phyloP scores from a whole-genome alignment of 495 filamentous ascomycete genomes.

The Immersiella caudata region DNA sequence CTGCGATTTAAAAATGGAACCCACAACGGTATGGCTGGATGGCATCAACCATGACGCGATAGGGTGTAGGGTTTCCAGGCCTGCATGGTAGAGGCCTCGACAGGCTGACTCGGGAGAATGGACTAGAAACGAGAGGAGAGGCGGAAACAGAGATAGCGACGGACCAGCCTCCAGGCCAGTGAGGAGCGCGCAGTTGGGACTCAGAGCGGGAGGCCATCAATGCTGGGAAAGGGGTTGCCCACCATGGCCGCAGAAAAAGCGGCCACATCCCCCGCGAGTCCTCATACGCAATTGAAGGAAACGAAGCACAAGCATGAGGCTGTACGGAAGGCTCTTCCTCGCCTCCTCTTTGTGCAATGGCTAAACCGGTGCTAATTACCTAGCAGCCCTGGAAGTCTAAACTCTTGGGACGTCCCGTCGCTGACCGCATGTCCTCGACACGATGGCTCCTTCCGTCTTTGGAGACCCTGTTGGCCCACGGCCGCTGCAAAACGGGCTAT shows the following conservation, averaged over 20 bases:
- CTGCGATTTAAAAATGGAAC: background rate
- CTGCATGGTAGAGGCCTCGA: background rate
- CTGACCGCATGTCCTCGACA: background rate
- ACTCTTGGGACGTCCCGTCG: background rate
- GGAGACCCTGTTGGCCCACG: background rate
- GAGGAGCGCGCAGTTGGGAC: background rate
- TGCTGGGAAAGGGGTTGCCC: background rate
- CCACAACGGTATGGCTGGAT: background rate
- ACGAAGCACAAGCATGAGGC: background rate
- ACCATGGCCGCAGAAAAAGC: conserved; percentile 10
- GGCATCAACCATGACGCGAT: conserved; percentile 1
- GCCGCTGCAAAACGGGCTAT: background rate
- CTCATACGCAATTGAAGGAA: background rate
- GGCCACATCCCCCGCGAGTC: background rate
- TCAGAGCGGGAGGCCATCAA: background rate
- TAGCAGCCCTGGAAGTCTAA: background rate
- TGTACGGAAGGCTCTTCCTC: background rate
- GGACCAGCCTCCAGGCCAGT: background rate
- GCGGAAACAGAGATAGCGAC: background rate
- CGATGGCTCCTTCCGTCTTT: conserved; percentile 1
- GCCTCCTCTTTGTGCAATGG: background rate
- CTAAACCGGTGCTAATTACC: background rate
- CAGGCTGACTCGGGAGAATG: background rate
- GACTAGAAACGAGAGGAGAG: background rate
- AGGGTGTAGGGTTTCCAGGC: background rate